Evolutionary conservation across 441 rosid species (phyloP).

Genomic region (Adansonia gregorii): DNA sequence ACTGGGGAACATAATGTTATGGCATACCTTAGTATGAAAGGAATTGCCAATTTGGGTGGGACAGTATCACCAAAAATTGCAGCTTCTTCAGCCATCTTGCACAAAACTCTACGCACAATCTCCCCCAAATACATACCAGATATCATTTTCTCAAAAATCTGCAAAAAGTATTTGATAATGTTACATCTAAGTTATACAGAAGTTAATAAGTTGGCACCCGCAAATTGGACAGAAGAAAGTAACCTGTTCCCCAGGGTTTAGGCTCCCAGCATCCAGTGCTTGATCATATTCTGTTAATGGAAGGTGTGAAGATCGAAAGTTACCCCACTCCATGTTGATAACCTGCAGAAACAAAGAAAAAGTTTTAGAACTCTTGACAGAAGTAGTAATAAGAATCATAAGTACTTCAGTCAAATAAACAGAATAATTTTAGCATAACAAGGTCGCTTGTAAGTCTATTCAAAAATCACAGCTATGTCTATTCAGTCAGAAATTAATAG

Average conservation of each 20-base stretch:
- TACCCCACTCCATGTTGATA: constrained; percentile 84
- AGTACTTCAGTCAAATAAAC: not conserved
- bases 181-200: not conserved
- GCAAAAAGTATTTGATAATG: not conserved
- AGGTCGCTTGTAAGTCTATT: not conserved
- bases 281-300: constrained; percentile 66
- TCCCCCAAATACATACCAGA: constrained; percentile 62
- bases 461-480: not conserved
- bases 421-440: not conserved
- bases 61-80: constrained; percentile 43
- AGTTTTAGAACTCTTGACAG: not conserved
- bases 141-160: constrained; percentile 50
- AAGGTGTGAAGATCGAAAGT: constrained; percentile 68
- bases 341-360: constrained; percentile 44
- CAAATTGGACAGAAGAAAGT: constrained; percentile 11
- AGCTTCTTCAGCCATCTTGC: constrained; percentile 51
- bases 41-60: constrained; percentile 43
- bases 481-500: not conserved
- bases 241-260: constrained; percentile 78
- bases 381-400: not conserved
- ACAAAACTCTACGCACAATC: constrained; percentile 48
- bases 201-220: not conserved
- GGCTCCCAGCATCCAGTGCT: constrained; percentile 57
- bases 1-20: not conserved
- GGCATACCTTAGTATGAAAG: constrained; percentile 40